A percentile compares a stretch with the other conserved stretches of the same genome.
Evolutionary conservation across 1,139 yeast genomes (phyloP).

Genomic region (Taiozyma sp.): DNA sequence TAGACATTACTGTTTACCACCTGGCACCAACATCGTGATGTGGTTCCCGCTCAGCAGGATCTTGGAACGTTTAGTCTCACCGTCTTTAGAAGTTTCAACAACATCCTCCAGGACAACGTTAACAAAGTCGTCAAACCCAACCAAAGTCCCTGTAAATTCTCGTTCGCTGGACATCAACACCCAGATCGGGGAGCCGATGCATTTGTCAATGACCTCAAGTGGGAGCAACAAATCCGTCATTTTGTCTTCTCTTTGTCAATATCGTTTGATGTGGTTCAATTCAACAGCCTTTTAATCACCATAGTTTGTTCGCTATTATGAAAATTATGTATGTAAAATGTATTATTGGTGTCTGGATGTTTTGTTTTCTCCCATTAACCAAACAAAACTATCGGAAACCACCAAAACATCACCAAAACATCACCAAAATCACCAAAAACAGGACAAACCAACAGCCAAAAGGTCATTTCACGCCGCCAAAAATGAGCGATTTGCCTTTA

Average conservation of each 20-base stretch:
- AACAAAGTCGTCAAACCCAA: slow-evolving; percentile 94
- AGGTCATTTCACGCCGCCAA: too few relatives aligned
- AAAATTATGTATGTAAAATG: too few relatives aligned
- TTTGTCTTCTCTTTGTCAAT: too few relatives aligned
- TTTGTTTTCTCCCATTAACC: too few relatives aligned
- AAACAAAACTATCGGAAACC: too few relatives aligned
- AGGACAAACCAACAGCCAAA: too few relatives aligned
- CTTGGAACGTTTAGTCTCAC: slow-evolving; percentile 45
- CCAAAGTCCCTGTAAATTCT: slow-evolving; percentile 81
- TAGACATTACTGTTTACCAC: slow-evolving; percentile 26
- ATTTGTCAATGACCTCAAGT: slow-evolving; percentile 81
- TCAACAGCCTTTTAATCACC: too few relatives aligned
- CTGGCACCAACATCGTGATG: slow-evolving; percentile 71
- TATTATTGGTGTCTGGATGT: too few relatives aligned
- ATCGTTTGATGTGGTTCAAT: too few relatives aligned
- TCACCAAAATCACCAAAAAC: background rate
- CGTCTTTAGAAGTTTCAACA: slow-evolving; percentile 48
- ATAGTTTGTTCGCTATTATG: too few relatives aligned
- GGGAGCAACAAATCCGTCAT: slow-evolving; percentile 42
- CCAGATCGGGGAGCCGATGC: slow-evolving; percentile 77
- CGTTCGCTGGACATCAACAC: slow-evolving; percentile 69
- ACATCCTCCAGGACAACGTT: slow-evolving; percentile 88
- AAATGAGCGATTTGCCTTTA: slow-evolving; percentile 35
- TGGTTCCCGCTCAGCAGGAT: slow-evolving; percentile 88
- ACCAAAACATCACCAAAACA: too few relatives aligned